These are phyloP conservation scores for Phyllachora maydis DNA, from an alignment of 2,329 filamentous ascomycete species.

Conservation along the genomic window DNA sequence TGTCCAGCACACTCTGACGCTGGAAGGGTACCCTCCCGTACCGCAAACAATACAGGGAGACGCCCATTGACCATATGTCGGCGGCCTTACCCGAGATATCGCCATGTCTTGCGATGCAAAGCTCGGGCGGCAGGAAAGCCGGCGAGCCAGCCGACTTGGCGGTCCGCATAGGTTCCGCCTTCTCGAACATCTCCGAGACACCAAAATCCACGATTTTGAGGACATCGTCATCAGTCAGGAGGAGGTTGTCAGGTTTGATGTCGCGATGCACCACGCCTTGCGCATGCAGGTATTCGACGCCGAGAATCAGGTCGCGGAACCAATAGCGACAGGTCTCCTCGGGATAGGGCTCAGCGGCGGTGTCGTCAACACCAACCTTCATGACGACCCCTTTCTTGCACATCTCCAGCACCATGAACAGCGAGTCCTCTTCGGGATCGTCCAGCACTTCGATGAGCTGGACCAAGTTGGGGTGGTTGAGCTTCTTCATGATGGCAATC, in stretches of 20 bases:
- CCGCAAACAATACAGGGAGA: constrained; percentile 79
- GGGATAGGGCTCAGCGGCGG: constrained; percentile 61
- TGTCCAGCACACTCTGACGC: constrained; percentile 54
- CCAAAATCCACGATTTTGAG: constrained; percentile 96
- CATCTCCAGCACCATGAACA: constrained; percentile 99
- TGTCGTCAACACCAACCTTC: constrained; percentile 80
- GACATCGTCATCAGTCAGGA: constrained; percentile 79
- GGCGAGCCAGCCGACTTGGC: constrained; percentile 88
- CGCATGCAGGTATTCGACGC: constrained; percentile 87
- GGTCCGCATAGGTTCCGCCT: constrained; percentile 65
- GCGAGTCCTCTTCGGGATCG: constrained; percentile 82
- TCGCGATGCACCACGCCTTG: constrained; percentile 92
- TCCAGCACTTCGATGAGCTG: constrained; percentile 85
- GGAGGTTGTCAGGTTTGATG: constrained; percentile 92
- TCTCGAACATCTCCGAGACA: constrained; percentile 98
- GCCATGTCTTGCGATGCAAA: constrained; percentile 72
- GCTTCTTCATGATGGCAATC: constrained; percentile 98
- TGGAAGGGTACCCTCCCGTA: constrained; percentile 84
- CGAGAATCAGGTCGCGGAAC: constrained; percentile 88
- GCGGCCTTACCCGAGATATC: constrained; percentile 76
- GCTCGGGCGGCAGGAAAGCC: constrained; percentile 81
- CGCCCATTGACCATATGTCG: constrained; percentile 97
- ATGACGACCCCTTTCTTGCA: constrained; percentile 96
- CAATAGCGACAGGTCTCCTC: constrained; percentile 69
- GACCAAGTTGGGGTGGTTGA: constrained; percentile 88